Conservation (phyloP, 164 flowering plant genomes). For the Berberis thunbergii region DNA sequence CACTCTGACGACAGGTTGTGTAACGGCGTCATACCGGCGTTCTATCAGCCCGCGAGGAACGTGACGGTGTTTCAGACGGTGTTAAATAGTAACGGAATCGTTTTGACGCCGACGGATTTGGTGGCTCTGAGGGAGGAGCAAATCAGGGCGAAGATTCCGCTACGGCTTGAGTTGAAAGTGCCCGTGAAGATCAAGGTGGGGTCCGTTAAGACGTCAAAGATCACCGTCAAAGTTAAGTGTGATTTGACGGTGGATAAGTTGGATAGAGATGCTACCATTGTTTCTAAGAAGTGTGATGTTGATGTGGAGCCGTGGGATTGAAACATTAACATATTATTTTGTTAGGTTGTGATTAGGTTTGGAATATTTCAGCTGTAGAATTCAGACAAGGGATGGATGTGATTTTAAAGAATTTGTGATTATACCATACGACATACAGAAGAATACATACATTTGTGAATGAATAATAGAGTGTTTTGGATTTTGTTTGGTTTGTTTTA, state of each 20-base stretch:
- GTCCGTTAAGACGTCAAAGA: constrained; percentile 59
- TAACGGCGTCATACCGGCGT: constrained; percentile 50
- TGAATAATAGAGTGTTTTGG: too few relatives aligned
- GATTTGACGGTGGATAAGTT: constrained; percentile 49
- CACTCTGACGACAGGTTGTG: constrained; percentile 29
- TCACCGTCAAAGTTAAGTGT: constrained; percentile 58
- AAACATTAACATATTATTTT: too few relatives aligned
- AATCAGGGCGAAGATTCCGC: constrained; percentile 36
- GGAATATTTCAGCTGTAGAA: too few relatives aligned
- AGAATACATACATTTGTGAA: too few relatives aligned
- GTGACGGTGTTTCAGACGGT: constrained; percentile 49
- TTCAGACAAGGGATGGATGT: too few relatives aligned
- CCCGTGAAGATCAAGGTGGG: constrained; percentile 73
- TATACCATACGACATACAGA: too few relatives aligned
- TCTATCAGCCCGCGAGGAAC: constrained; percentile 62
- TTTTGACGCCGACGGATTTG: constrained; percentile 18
- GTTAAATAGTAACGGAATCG: constrained; percentile 35
- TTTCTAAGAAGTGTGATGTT: constrained; percentile 43
- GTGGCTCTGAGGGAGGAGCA: constrained; percentile 18
- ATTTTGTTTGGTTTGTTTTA: too few relatives aligned
- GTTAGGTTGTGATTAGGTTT: too few relatives aligned
- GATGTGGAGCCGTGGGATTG: constrained; percentile 20
- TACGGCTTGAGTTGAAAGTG: constrained; percentile 33
- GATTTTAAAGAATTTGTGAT: too few relatives aligned
- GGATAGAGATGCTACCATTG: constrained; percentile 36